A percentile compares a stretch with the other conserved stretches of the same genome.
phyloP scores from a whole-genome alignment of 495 filamentous ascomycete species.

The Stereocaulon alpinum region DNA sequence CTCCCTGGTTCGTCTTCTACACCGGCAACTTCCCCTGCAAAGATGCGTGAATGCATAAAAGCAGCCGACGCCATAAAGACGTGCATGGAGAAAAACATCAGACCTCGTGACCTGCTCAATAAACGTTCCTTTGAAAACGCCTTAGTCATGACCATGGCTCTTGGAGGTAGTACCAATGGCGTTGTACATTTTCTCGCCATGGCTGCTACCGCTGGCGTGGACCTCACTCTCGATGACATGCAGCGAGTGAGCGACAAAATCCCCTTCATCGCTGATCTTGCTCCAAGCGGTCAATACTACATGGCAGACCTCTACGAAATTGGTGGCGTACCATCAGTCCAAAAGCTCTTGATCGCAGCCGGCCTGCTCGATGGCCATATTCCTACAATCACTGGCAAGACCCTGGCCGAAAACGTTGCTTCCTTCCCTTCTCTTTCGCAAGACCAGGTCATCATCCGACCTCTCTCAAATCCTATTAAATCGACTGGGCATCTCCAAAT shows the following conservation, averaged over 20 bases:
- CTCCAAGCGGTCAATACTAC: slow-evolving; percentile 76
- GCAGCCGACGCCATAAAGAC: slow-evolving; percentile 76
- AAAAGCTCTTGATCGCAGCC: slow-evolving; percentile 82
- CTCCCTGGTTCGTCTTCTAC: slow-evolving; percentile 86
- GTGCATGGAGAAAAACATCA: slow-evolving; percentile 81
- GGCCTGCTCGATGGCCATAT: slow-evolving; percentile 75
- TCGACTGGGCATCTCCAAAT: slow-evolving; percentile 81
- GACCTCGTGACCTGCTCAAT: slow-evolving; percentile 73
- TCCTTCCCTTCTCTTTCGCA: slow-evolving; percentile 70
- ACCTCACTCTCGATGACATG: slow-evolving; percentile 77
- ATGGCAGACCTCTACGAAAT: slow-evolving; percentile 96
- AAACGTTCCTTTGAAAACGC: slow-evolving; percentile 87
- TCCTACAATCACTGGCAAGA: slow-evolving; percentile 84
- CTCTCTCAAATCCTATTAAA: slow-evolving; percentile 78
- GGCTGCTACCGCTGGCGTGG: slow-evolving; percentile 78
- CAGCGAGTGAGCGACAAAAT: slow-evolving; percentile 81
- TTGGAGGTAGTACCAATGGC: slow-evolving; percentile 86
- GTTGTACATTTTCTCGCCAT: slow-evolving; percentile 93
- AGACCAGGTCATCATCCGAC: slow-evolving; percentile 77
- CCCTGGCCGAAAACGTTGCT: slow-evolving; percentile 77
- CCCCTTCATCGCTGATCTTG: slow-evolving; percentile 87
- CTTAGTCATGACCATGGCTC: slow-evolving; percentile 81
- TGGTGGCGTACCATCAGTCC: slow-evolving; percentile 80
- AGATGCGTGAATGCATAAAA: slow-evolving; percentile 83
- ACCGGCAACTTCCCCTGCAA: slow-evolving; percentile 77